Percentiles rank a stretch among this genome's conserved stretches.
phyloP scores from a whole-genome alignment of 1,284 basidiomycete species.

The Marasmius sp. region DNA sequence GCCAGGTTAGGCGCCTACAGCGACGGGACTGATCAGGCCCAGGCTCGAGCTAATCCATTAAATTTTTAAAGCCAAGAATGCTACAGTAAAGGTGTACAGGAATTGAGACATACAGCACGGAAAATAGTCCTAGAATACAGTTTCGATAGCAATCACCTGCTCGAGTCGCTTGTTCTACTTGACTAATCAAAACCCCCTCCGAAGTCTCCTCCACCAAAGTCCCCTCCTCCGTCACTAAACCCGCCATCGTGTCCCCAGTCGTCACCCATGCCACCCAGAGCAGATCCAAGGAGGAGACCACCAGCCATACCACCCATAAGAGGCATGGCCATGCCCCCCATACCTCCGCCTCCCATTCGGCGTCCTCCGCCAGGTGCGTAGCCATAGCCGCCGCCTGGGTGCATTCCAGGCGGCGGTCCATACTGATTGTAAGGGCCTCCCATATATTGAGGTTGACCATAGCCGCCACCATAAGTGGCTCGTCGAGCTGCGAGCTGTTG shows the following conservation, averaged over 20 bases:
- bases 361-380: conserved; percentile 21
- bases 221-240: conserved; percentile 20
- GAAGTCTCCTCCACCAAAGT: conserved; percentile 16
- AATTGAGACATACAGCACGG: not conserved
- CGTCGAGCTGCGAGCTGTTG: conserved; percentile 24
- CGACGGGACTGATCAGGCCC: too few species aligned
- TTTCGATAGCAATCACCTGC: not conserved
- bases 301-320: conserved; percentile 61
- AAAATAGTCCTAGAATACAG: not conserved
- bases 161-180: conserved; percentile 15
- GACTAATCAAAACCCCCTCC: conserved; percentile 20
- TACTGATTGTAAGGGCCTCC: conserved; percentile 8
- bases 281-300: conserved; percentile 56
- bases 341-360: not conserved
- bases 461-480: not conserved
- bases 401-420: conserved; percentile 8
- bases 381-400: conserved; percentile 19
- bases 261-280: conserved; percentile 28
- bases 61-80: too few species aligned
- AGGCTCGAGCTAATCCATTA: too few species aligned
- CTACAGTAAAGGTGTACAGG: too few species aligned
- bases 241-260: conserved; percentile 16
- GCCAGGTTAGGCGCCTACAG: too few species aligned
- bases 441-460: not conserved
- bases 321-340: conserved; percentile 46